Evolutionary conservation across 352 stramenopile genomes (phyloP).

Genomic region (Globisporangium polare): DNA sequence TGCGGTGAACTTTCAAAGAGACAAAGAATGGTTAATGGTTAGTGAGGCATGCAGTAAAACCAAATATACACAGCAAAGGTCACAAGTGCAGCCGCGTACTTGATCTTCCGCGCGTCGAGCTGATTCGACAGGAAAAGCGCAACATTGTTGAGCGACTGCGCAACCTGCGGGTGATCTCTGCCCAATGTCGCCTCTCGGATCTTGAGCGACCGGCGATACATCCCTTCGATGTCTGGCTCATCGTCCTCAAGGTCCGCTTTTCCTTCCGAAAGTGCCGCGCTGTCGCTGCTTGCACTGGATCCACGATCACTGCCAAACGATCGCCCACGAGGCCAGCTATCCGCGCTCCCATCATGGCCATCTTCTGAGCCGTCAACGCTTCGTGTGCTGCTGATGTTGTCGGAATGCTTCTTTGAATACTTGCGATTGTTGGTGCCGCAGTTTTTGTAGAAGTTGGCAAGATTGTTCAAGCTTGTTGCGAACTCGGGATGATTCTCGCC

Average conservation of each 20-base stretch:
- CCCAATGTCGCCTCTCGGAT: slow-evolving; percentile 68
- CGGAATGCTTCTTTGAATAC: slow-evolving; percentile 1
- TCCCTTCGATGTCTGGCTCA: slow-evolving; percentile 50
- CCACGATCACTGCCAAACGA: slow-evolving; percentile 12
- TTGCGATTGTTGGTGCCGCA: slow-evolving; percentile 23
- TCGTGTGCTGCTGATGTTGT: slow-evolving; percentile 5
- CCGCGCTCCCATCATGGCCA: neutral
- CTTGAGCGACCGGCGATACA: slow-evolving; percentile 76
- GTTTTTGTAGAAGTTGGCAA: slow-evolving; percentile 86
- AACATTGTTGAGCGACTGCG: slow-evolving; percentile 79
- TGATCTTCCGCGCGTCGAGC: slow-evolving; percentile 48
- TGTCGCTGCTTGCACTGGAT: slow-evolving; percentile 15
- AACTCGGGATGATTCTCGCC: slow-evolving; percentile 76
- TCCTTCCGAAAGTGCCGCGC: neutral
- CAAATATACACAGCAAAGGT: neutral
- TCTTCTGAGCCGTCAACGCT: slow-evolving; percentile 18
- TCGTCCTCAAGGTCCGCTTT: slow-evolving; percentile 7
- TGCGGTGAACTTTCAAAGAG: slow-evolving; percentile 8
- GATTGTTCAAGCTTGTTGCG: slow-evolving; percentile 78
- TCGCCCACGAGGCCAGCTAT: neutral
- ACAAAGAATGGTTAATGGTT: slow-evolving; percentile 1
- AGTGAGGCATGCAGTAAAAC: neutral
- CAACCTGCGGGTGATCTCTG: slow-evolving; percentile 70
- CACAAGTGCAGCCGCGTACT: slow-evolving; percentile 22
- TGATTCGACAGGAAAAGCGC: slow-evolving; percentile 68